Evolutionary conservation across 2,329 filamentous ascomycete species (phyloP).

Genomic region (Ceratocystis harringtonii): DNA sequence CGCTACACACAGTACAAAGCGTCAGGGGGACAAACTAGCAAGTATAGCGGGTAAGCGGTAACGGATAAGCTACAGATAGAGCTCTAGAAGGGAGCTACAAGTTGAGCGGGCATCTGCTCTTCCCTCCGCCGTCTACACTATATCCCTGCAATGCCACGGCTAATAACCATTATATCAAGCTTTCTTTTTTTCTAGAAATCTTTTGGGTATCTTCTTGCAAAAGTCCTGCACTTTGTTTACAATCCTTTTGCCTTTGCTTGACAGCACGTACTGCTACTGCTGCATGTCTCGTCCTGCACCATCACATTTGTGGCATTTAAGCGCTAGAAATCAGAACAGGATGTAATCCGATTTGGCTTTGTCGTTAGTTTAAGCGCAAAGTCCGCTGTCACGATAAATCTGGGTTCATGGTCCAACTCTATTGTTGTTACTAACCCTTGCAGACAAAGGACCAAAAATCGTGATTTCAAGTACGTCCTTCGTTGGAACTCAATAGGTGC

Average conservation of each 20-base stretch:
- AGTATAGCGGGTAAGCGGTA: neutral
- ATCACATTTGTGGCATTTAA: neutral
- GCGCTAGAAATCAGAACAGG: neutral
- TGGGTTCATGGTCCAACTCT: neutral
- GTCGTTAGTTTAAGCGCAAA: neutral
- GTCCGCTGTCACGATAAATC: neutral
- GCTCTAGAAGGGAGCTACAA: neutral
- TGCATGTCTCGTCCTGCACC: neutral
- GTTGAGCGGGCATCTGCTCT: neutral
- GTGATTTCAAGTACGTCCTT: neutral
- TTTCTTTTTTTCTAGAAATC: neutral
- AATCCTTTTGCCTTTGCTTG: neutral
- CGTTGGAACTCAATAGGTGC: neutral
- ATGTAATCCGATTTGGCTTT: neutral
- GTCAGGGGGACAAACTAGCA: neutral
- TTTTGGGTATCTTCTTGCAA: neutral
- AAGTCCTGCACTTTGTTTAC: neutral
- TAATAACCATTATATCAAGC: neutral
- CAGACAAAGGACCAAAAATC: neutral
- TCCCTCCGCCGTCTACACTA: neutral
- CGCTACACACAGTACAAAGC: neutral
- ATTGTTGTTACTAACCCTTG: neutral
- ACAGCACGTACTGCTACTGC: neutral
- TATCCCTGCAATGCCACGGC: neutral
- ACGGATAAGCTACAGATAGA: neutral